These are phyloP conservation scores for Polygonum aviculare DNA, from an alignment of 148 eudicot genomes.

Conservation along the genomic window DNA sequence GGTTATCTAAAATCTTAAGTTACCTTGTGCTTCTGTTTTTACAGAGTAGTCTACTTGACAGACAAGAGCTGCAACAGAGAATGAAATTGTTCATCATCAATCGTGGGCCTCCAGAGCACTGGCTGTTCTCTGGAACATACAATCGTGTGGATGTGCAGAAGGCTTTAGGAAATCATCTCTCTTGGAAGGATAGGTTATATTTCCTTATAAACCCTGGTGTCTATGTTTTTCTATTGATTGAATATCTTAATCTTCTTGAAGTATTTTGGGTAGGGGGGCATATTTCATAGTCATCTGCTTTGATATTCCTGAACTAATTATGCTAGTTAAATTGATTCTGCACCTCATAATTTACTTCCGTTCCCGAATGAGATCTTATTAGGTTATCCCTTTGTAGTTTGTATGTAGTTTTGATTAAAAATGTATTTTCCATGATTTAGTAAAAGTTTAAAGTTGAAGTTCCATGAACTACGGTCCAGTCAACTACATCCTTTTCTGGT, in stretches of 20 bases:
- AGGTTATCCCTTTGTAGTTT: background rate
- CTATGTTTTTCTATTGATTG: background rate
- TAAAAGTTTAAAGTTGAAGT: background rate
- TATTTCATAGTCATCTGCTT: background rate
- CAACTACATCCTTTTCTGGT: background rate
- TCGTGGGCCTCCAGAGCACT: constrained; percentile 81
- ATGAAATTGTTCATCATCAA: constrained; percentile 52
- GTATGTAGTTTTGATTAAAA: background rate
- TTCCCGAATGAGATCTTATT: background rate
- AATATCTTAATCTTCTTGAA: background rate
- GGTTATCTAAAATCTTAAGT: background rate
- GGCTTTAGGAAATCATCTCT: constrained; percentile 86
- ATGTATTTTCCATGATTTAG: background rate
- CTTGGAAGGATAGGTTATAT: constrained; percentile 88
- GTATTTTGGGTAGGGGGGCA: background rate
- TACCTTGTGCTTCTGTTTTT: constrained; percentile 10
- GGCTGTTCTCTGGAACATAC: constrained; percentile 59
- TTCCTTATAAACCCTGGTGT: background rate
- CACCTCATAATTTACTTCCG: background rate
- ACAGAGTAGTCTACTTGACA: constrained; percentile 82
- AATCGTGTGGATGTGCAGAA: constrained; percentile 88
- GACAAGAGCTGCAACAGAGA: constrained; percentile 89
- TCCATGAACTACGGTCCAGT: background rate
- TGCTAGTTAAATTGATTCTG: background rate
- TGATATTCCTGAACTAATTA: background rate